Conservation (phyloP, 129 eudicot species). For the Saussurea involucrata region DNA sequence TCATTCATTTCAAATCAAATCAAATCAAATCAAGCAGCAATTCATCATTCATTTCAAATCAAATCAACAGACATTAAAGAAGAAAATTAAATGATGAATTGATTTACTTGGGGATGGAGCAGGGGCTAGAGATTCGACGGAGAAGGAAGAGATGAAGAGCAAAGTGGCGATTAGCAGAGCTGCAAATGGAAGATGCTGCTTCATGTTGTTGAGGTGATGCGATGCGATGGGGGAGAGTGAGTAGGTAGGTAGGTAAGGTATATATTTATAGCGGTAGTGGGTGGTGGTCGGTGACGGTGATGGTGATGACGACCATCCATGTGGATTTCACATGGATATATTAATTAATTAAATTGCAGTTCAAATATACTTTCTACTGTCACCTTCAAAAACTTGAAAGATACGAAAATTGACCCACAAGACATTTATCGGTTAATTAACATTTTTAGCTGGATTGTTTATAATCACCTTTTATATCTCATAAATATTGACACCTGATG, state of each 20-base stretch:
- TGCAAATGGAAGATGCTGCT: constrained; percentile 12
- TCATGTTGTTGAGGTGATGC: constrained; percentile 1
- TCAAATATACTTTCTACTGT: too few species aligned
- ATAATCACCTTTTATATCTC: too few species aligned
- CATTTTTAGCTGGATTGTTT: too few species aligned
- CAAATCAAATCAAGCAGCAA: neutral
- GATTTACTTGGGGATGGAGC: neutral
- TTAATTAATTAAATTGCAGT: neutral
- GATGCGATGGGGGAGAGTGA: neutral
- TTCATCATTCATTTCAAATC: neutral
- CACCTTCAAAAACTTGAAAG: too few species aligned
- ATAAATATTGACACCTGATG: too few species aligned
- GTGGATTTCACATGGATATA: neutral
- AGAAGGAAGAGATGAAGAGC: constrained; percentile 20
- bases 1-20: neutral
- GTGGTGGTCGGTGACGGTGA: neutral
- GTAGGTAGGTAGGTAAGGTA: neutral
- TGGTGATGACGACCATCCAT: neutral
- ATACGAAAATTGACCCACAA: too few species aligned
- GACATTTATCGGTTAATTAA: too few species aligned
- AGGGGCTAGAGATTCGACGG: constrained; percentile 1
- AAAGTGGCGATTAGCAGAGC: constrained; percentile 18
- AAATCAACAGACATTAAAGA: neutral
- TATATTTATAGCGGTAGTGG: neutral
- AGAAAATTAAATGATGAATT: neutral